Evolutionary conservation across 2,329 filamentous ascomycete genomes (phyloP), one percentile per base, ranked within the genome.

Genomic region (Hymenoscyphus linearis): DNA sequence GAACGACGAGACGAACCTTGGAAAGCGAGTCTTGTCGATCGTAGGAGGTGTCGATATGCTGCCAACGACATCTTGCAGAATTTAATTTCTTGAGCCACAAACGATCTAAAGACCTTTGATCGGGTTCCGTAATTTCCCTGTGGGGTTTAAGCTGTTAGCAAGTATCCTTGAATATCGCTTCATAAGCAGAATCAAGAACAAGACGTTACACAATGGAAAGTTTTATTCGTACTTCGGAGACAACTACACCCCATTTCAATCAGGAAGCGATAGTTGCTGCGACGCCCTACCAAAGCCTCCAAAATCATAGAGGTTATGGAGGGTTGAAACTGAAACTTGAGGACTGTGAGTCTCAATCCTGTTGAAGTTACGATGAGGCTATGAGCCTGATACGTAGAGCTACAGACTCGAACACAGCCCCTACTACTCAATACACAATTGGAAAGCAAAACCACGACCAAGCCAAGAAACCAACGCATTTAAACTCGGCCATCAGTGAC

Each of bases 11-110:
- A 60, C 71, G 36, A 78, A 93, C 92, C 90, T 78, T 88, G 79
- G 73, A 99, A 99, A 63, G 93, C 92, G 66, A 96, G 80, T 66
- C 86, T 82, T 36, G 90, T 86, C 25, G 93, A 89, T 64, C 93
- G 91, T 69, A 96, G 80, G 50, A 98, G 79, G 67, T 88, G 82
- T 71, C 92, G 82, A 77, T 97, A 98, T 40, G 91, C 91, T 71
- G 83, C 80, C 60, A 91, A 78, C 16, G 90, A 89, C 79, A 92
- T 85, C n/a, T 62, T 40, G 14, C 22, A 16, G 16, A 14, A 25
- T 37, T 27, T 34, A 12, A 1, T n/a, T 14, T 31, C 26, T 16
- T 34, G 7, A 10, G 27, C 25, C 13, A 53, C 5, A 34, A 31
- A 18, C 13, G 25, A 16, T 13, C 12, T 13, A 47, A 47, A 2